Evolutionary conservation across 352 stramenopile genomes (phyloP), one percentile per base, ranked within the genome.

Genomic region (Phytophthora fragariaefolia): DNA sequence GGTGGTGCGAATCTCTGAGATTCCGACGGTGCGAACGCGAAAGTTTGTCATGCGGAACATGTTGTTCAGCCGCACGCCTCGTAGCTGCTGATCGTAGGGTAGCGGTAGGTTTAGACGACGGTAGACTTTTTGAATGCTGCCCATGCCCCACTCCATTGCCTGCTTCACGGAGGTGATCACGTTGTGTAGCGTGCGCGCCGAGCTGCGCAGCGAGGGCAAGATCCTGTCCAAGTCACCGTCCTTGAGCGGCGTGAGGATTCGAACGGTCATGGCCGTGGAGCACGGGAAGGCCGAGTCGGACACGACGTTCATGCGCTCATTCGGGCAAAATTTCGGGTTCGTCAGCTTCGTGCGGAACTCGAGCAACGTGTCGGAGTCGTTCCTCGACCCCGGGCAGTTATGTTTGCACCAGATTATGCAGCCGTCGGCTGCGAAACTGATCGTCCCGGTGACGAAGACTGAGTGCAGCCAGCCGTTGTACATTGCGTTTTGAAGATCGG

Each of bases 381-480:
- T 43, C 15, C 34, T 20, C 34, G 34, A 43, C 40, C 40, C 40
- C 18, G 40, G 40, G 9, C 40, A 47, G 9, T 27, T 47, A 24
- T 47, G 40, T 18, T 47, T 47, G 40, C 40, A 47, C 20, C 40
- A 47, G n/a, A 26, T 26, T 4, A 47, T 47, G 40, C 40, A 47
- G 40, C 40, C 40, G n/a, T 47, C 40, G 40, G 40, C 40, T 23
- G 40, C 40, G 9, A 47, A 47, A 24, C 40, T 26, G 40, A 47
- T 47, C 40, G 40, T 47, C 40, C 40, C 40, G 40, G 40, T 47
- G 18, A 47, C 13, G 34, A 43, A 43, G 34, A 43, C 34, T 43
- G 34, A 43, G 15, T 43, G 34, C 34, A 20, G 34, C 34, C 34
- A 43, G 15, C 15, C 34, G 34, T 42, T 42, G 34, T 42, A 42